Evolutionary conservation across 2,329 filamentous ascomycete genomes (phyloP), one percentile per base, ranked within the genome.

Genomic region (Sarocladium brachiariae): DNA sequence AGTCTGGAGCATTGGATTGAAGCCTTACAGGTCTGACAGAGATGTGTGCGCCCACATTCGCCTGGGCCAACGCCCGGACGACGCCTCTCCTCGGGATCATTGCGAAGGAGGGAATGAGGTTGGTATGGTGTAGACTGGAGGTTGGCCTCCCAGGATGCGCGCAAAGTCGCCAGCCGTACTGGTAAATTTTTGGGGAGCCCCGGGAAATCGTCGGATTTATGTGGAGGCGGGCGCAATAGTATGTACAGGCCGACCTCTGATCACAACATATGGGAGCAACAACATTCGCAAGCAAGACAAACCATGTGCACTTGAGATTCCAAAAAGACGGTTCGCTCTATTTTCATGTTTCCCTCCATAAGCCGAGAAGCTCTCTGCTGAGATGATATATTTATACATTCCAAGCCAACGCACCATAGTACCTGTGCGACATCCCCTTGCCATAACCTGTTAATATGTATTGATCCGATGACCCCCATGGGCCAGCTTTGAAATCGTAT

Each of bases 61-160:
- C 56, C 37, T 66, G 64, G 55, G 68, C 63, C 51, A 70, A 54
- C 50, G 68, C 66, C 56, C 67, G 66, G 57, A 65, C 62, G 58
- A 71, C 63, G 60, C 69, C 70, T 69, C 70, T 69, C 55, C 70
- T 72, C 52, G 70, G 69, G 60, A 74, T 65, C 71, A 74, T 74
- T 52, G 57, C 65, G 63, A 56, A 60, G 59, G 53, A 35, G 18
- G 18, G 19, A 21, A n/a, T 19, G 6, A 19, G 31, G 30, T 35
- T 49, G 49, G 54, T 59, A 52, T 52, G 52, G 52, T 55, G 56
- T 52, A 50, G 25, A 30, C 43, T 56, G 53, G 51, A 57, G 30
- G 57, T 52, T 53, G 51, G 55, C 49, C 4, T 23, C n/a, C 46
- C 23, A 31, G 46, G 31, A 37, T 27, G 57, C 23, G 19, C 48